Conservation (phyloP, 768 basidiomycete genomes). For the Mycena maculata region DNA sequence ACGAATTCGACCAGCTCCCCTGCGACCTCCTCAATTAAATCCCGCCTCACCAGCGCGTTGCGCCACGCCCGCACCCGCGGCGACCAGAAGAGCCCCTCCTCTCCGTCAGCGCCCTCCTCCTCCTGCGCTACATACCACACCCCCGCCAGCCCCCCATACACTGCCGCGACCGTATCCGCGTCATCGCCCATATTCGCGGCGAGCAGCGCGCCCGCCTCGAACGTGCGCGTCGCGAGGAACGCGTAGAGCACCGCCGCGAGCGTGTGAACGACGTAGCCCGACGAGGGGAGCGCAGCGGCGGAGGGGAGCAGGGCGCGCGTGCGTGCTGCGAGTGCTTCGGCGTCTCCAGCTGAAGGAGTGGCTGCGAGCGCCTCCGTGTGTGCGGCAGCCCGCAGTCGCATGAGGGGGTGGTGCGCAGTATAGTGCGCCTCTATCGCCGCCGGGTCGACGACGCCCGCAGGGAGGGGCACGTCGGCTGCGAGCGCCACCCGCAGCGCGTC, state of each 20-base stretch:
- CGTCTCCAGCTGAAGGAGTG: constrained; percentile 9
- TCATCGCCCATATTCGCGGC: constrained; percentile 58
- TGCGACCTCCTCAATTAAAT: constrained; percentile 52
- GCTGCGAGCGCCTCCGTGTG: constrained; percentile 37
- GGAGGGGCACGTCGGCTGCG: constrained; percentile 41
- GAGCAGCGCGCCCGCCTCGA: constrained; percentile 60
- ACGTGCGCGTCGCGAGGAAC: constrained; percentile 56
- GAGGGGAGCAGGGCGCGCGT: constrained; percentile 43
- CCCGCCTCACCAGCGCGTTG: constrained; percentile 44
- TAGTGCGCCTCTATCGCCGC: constrained; percentile 50
- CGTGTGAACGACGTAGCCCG: constrained; percentile 55
- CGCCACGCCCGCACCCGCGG: constrained; percentile 50
- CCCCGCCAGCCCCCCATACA: constrained; percentile 58
- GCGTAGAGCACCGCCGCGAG: constrained; percentile 57
- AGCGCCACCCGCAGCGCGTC: constrained; percentile 45
- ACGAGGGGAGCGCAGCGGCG: constrained; percentile 46
- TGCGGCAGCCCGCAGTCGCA: constrained; percentile 45
- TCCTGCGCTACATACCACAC: constrained; percentile 53
- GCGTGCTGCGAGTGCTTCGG: constrained; percentile 10
- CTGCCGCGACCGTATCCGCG: constrained; percentile 58
- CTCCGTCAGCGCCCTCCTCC: constrained; percentile 26
- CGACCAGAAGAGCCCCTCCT: constrained; percentile 50
- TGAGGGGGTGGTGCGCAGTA: constrained; percentile 50
- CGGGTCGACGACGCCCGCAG: constrained; percentile 34
- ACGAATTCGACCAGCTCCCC: constrained; percentile 47